Base-by-base conservation (phyloP, 345 rosid genomes). In the Citrus medica region DNA sequence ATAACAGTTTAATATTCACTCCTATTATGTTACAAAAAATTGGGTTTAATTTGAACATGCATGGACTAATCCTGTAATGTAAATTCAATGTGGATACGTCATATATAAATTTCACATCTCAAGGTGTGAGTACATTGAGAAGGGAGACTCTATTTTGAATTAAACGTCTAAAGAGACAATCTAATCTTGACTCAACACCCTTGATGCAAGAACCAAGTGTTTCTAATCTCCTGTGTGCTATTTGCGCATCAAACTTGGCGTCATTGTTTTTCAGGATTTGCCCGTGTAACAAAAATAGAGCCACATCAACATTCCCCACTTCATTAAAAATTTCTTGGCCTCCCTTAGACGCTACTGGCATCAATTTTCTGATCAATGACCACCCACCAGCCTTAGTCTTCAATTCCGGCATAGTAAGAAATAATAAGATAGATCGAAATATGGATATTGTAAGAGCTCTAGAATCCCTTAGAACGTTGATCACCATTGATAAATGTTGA, bases 391-490 rank as follows among this genome's bases (percentile, higher is more conserved):
- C 59, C 61, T 68, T 82, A 4, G 82, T 78, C 77, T 71, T 66
- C 58, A 53, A 21, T 5, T 16, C 69, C 0, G 91, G 81, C 30
- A 78, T 60, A 2, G 87, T 85, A 8, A 92, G 55, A 63, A 88
- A 90, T 42, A 81, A 61, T 71, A 93, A 59, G 33, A 91, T 82
- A 24, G 90, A 88, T 33, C 78, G 85, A 32, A 93, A 71, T 60
- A 83, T 73, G 1, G 85, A 84, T 62, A 84, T 40, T 1, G 89
- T 68, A 1, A 86, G 56, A 58, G 51, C 77, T 33, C 79, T 85
- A n/a, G 88, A 80, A 78, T 88, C 91, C 73, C 82, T 84, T 14
- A 83, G 67, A 5, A 86, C 76, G 17, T 81, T 59, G 27, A 77
- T 65, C 37, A 81, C 79, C 67, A 69, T 80, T 4, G 14, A 60